phyloP scores from a whole-genome alignment of 2,329 filamentous ascomycete genomes.

The Cercospora sesami region DNA sequence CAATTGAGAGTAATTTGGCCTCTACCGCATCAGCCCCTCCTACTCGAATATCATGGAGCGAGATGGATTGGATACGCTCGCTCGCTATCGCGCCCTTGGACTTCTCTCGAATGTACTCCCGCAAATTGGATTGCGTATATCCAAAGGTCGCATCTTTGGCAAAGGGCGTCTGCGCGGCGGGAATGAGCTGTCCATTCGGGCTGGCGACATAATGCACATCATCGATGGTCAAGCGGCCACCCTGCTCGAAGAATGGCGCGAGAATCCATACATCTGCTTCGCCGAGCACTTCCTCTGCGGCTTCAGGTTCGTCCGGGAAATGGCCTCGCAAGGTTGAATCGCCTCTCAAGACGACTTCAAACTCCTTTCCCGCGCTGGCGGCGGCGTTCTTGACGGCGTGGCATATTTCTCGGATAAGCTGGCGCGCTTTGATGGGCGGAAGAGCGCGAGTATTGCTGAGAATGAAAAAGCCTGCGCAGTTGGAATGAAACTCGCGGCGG shows the following conservation, averaged over 20 bases:
- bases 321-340: slow-evolving; percentile 60
- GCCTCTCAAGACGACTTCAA: slow-evolving; percentile 58
- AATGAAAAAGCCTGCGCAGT: slow-evolving; percentile 56
- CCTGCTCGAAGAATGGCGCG: slow-evolving; percentile 60
- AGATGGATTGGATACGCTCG: slow-evolving; percentile 48
- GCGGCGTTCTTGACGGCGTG: slow-evolving; percentile 51
- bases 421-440: slow-evolving; percentile 50
- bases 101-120: slow-evolving; percentile 58
- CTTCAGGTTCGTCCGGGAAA: slow-evolving; percentile 57
- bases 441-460: slow-evolving; percentile 60
- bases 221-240: slow-evolving; percentile 57
- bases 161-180: slow-evolving; percentile 57
- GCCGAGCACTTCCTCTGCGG: slow-evolving; percentile 47
- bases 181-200: slow-evolving; percentile 52
- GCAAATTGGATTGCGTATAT: slow-evolving; percentile 55
- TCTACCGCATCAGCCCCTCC: slow-evolving; percentile 49
- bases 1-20: slow-evolving; percentile 42
- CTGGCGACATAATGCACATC: slow-evolving; percentile 61
- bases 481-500: slow-evolving; percentile 46
- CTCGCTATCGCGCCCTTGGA: slow-evolving; percentile 45
- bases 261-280: slow-evolving; percentile 55
- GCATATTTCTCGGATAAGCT: slow-evolving; percentile 55
- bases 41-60: slow-evolving; percentile 50
- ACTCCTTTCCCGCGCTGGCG: slow-evolving; percentile 40
- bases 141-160: slow-evolving; percentile 60